Base-by-base conservation (phyloP, 2,329 filamentous ascomycete species). In the Cladosporium halotolerans region DNA sequence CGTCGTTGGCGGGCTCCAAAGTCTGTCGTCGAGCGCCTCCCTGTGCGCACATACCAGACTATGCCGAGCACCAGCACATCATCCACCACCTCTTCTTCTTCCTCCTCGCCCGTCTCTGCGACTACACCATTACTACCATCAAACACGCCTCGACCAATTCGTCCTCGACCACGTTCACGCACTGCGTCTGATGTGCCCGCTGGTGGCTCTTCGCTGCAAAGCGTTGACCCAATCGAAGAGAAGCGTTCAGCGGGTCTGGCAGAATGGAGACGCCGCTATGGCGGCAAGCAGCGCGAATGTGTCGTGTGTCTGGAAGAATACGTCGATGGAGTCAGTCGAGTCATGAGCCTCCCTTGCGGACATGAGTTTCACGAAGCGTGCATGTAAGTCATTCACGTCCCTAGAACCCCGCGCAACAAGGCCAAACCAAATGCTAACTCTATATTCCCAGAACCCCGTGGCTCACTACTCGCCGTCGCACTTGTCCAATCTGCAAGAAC, bases 401-500 rank as follows among this genome's bases (percentile, higher is more conserved):
- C 42, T 45, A n/a, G 23, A 28, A 18, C 16, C 16, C 16, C 16
- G 2, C 16, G 16, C 16, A 18, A 18, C 16, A 18, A 18, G 16
- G 16, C n/a, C 10, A 38, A 38, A 2, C 36, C 8, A 38, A 38
- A 10, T n/a, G 31, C 50, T 52, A 23, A 55, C 47, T 33, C 48
- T 41, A 31, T 14, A 33, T 23, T 59, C 96, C 90, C 47, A 51
- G 48, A 67, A 97, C 93, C 4, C 93, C 93, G 2, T 99, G 93
- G 93, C 77, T 99, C 49, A 96, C 92, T 0, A 97, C 91, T 13
- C 85, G 92, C 45, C 86, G 93, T 58, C 85, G 93, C 58, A 99
- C 93, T n/a, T 99, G 93, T 64, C 93, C 93, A 0, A 97, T 99
- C 56, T 99, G 93, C 75, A 99, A 99, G 74, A 90, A 91, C 45